Conservation (phyloP, 371 early-diverging fungal genomes). For the Syncephalastrum sp. region DNA sequence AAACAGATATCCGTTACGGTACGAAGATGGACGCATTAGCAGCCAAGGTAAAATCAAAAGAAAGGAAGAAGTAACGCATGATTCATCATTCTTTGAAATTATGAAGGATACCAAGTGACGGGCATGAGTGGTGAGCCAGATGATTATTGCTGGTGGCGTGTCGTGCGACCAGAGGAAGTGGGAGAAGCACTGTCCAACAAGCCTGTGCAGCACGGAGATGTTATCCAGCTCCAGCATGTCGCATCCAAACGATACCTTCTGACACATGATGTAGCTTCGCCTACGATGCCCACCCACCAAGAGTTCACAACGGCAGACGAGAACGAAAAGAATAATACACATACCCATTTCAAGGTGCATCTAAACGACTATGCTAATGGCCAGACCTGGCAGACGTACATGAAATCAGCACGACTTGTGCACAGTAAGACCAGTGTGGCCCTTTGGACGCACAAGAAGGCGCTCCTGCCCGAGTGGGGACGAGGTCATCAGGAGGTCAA, state of each 20-base stretch:
- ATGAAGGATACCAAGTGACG: constrained; percentile 83
- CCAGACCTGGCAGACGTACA: constrained; percentile 46
- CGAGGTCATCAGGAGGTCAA: constrained; percentile 89
- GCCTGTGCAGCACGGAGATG: constrained; percentile 51
- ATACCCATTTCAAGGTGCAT: constrained; percentile 59
- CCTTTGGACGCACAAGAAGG: constrained; percentile 63
- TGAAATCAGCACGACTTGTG: constrained; percentile 56
- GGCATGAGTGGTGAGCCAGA: constrained; percentile 53
- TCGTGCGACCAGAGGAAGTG: constrained; percentile 50
- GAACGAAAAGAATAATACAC: constrained; percentile 43
- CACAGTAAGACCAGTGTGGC: constrained; percentile 72
- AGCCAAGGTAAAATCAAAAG: constrained; percentile 52
- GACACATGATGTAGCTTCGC: constrained; percentile 95
- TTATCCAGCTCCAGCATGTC: constrained; percentile 67
- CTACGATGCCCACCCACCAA: constrained; percentile 88
- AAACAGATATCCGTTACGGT: constrained; percentile 82
- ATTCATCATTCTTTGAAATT: not conserved
- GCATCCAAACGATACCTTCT: constrained; percentile 62
- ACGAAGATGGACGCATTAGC: constrained; percentile 90
- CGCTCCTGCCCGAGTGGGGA: constrained; percentile 88
- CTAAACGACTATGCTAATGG: constrained; percentile 39
- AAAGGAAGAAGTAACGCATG: not conserved
- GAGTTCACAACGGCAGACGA: constrained; percentile 77
- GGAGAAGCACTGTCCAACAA: not conserved
- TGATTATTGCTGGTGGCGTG: constrained; percentile 80